These are phyloP conservation scores for Penicillium riverlandense DNA, from an alignment of 495 filamentous ascomycete genomes.

Conservation along the genomic window DNA sequence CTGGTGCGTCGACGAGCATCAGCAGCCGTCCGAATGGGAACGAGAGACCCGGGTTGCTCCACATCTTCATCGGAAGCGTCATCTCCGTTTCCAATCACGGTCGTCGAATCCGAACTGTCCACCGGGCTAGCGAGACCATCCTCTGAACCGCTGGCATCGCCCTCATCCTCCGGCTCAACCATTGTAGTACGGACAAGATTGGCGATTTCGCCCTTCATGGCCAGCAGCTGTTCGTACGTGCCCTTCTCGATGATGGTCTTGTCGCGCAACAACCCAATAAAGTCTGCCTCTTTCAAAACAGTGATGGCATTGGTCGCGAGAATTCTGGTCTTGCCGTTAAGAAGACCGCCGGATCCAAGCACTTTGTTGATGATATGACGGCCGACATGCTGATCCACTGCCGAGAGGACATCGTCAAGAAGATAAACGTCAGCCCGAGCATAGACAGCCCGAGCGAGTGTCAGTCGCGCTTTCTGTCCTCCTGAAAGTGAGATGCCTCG, in stretches of 20 bases:
- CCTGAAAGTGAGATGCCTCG: constrained; percentile 95
- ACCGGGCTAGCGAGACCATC: constrained; percentile 40
- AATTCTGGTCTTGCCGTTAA: constrained; percentile 82
- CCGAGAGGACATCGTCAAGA: constrained; percentile 88
- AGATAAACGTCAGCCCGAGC: constrained; percentile 96
- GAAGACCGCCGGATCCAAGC: constrained; percentile 74
- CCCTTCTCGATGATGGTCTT: constrained; percentile 81
- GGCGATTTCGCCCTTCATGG: constrained; percentile 86
- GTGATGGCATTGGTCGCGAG: constrained; percentile 95
- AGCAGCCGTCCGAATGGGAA: constrained; percentile 55
- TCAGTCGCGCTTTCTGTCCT: constrained; percentile 91
- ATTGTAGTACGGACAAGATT: constrained; percentile 75
- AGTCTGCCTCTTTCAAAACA: constrained; percentile 80
- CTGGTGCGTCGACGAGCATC: constrained; percentile 54
- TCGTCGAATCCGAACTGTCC: constrained; percentile 45
- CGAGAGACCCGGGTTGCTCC: constrained; percentile 64
- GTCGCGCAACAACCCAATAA: constrained; percentile 74
- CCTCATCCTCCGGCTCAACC: constrained; percentile 57
- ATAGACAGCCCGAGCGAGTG: constrained; percentile 94
- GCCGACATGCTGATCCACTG: constrained; percentile 96
- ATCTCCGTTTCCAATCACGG: constrained; percentile 44
- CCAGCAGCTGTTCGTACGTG: constrained; percentile 82
- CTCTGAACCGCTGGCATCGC: constrained; percentile 43
- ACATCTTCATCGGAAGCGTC: constrained; percentile 58
- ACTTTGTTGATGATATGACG: constrained; percentile 92